These are phyloP conservation scores for Castanea sativa DNA, from an alignment of 306 rosid species.

Conservation along the genomic window DNA sequence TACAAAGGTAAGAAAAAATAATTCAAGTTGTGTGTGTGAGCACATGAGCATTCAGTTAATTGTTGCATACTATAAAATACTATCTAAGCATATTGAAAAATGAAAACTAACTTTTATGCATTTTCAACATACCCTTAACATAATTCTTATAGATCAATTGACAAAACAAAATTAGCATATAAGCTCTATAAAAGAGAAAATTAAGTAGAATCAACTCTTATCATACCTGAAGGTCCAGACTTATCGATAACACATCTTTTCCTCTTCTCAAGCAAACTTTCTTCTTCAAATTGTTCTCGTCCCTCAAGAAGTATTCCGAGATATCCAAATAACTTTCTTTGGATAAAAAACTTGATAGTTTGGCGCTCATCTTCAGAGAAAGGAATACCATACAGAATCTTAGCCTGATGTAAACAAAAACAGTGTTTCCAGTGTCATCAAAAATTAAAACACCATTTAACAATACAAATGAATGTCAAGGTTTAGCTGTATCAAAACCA, in stretches of 20 bases:
- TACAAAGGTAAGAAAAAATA: not conserved
- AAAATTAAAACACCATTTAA: conserved; percentile 2
- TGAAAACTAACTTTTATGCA: not conserved
- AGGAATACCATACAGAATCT: conserved; percentile 51
- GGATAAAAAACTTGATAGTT: conserved; percentile 58
- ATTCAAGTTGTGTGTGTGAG: not conserved
- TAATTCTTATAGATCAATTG: not conserved
- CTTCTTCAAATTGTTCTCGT: conserved; percentile 67
- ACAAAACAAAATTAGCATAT: not conserved
- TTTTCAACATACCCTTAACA: not conserved
- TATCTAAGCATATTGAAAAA: not conserved
- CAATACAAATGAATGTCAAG: not conserved
- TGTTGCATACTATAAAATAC: not conserved
- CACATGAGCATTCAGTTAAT: not conserved
- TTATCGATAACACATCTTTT: conserved; percentile 29
- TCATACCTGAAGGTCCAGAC: conserved; percentile 56
- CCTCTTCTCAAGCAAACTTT: conserved; percentile 33
- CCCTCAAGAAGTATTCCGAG: conserved; percentile 60
- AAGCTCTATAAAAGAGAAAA: not conserved
- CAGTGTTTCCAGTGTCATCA: conserved; percentile 3
- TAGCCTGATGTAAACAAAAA: conserved; percentile 51
- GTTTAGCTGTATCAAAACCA: not conserved
- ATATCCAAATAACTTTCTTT: conserved; percentile 54
- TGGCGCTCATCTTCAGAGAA: conserved; percentile 61
- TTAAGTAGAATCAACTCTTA: not conserved